A percentile compares a stretch with the other conserved stretches of the same genome.
Conservation (phyloP, 805 yeast genomes). For the Kodamaea lidongshanica region DNA sequence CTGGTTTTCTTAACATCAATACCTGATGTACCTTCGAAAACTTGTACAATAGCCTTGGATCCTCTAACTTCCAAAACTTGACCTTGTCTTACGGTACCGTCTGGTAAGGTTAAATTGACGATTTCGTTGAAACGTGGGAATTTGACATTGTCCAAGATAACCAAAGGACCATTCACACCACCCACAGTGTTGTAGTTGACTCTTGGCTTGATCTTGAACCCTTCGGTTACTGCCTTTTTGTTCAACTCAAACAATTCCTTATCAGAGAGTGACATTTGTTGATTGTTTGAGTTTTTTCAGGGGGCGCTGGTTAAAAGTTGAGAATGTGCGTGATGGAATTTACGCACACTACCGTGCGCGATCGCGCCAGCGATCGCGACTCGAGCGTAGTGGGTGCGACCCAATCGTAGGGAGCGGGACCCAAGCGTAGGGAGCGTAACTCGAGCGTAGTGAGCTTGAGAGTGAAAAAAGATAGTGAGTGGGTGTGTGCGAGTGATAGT, state of each 20-base stretch:
- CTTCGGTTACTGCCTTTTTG: conserved; percentile 87
- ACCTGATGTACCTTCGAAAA: conserved; percentile 98
- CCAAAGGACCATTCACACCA: conserved; percentile 98
- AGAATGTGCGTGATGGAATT: conserved; percentile 1
- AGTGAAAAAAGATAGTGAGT: not conserved
- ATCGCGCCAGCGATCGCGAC: no score
- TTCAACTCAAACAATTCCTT: conserved; percentile 62
- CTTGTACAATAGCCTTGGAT: conserved; percentile 95
- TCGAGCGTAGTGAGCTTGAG: no score
- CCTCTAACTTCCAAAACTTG: conserved; percentile 98
- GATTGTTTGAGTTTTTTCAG: conserved; percentile 7
- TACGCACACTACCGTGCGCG: conserved; percentile 4
- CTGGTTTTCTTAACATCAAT: conserved; percentile 96
- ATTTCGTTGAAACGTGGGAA: conserved; percentile 83
- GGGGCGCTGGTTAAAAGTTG: conserved; percentile 4
- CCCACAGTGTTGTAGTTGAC: conserved; percentile 92
- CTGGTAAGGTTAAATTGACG: conserved; percentile 94
- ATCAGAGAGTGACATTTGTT: conserved; percentile 31
- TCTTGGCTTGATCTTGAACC: conserved; percentile 88
- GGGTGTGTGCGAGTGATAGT: not conserved
- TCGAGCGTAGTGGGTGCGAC: no score
- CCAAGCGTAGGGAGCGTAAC: no score
- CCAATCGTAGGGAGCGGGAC: no score
- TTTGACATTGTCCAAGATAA: conserved; percentile 50
- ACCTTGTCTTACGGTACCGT: conserved; percentile 91